Conservation (phyloP, 1,284 basidiomycete species). For the Apiotrichum montevideense region DNA sequence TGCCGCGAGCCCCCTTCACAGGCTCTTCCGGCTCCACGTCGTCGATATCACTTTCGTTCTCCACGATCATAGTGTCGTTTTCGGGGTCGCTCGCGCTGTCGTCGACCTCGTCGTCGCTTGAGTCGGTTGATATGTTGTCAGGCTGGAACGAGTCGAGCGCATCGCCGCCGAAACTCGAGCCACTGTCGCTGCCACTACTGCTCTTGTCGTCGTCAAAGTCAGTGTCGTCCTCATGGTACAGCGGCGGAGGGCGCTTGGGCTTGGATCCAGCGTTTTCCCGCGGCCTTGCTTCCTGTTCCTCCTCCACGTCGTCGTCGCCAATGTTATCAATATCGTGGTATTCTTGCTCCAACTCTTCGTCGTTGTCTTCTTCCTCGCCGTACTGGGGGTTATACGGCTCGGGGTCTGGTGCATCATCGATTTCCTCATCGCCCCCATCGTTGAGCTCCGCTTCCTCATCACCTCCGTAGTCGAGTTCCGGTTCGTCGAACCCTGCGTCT, state of each 20-base stretch:
- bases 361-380: not conserved
- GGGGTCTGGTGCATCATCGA: conserved; percentile 5
- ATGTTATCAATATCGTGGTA: not conserved
- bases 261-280: too few species aligned
- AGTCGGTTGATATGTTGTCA: too few species aligned
- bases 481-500: too few species aligned
- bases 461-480: too few species aligned
- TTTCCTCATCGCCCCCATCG: conserved; percentile 15
- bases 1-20: not conserved
- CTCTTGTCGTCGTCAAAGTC: too few species aligned
- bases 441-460: conserved; percentile 18
- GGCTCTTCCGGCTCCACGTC: not conserved
- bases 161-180: not conserved
- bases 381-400: conserved; percentile 18
- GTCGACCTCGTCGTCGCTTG: too few species aligned
- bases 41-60: too few species aligned
- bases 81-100: too few species aligned
- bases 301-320: not conserved
- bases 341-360: conserved; percentile 2
- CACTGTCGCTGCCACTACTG: not conserved
- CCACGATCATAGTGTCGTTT: too few species aligned
- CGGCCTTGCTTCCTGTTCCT: too few species aligned
- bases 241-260: not conserved
- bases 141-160: too few species aligned
- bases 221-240: conserved; percentile 1